A percentile compares a stretch with the other conserved stretches of the same genome.
phyloP scores from a whole-genome alignment of 306 rosid species.

The Prunus mume region DNA sequence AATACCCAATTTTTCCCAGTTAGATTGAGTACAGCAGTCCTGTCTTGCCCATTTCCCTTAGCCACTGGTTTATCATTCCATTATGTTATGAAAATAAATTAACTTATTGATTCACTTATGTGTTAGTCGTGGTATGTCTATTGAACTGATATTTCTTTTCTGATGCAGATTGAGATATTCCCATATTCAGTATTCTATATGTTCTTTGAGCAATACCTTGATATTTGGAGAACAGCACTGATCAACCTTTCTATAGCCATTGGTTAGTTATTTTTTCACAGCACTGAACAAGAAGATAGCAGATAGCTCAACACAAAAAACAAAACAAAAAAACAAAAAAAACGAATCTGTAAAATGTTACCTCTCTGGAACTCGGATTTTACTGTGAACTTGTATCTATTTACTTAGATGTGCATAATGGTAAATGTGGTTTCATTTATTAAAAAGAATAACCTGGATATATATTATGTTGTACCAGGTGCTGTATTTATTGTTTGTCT shows the following conservation, averaged over 20 bases:
- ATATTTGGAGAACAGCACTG: constrained; percentile 92
- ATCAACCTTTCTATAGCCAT: constrained; percentile 94
- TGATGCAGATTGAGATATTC: constrained; percentile 92
- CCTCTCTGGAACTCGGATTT: background rate
- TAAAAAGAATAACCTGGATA: background rate
- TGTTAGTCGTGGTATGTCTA: constrained; percentile 9
- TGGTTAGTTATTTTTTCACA: constrained; percentile 52
- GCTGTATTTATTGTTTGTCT: constrained; percentile 97
- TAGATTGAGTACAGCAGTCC: background rate
- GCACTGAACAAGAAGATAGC: background rate
- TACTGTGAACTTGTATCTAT: background rate
- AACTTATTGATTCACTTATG: background rate
- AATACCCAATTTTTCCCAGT: background rate
- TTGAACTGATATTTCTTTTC: constrained; percentile 31
- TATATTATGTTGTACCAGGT: constrained; percentile 55
- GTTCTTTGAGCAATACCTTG: constrained; percentile 99
- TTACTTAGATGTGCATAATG: background rate
- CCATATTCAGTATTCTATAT: constrained; percentile 95
- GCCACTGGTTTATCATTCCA: background rate
- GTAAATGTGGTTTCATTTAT: background rate
- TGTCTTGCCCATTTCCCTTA: background rate
- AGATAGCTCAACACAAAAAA: background rate
- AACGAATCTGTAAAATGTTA: background rate
- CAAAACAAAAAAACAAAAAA: background rate
- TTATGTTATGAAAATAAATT: constrained; percentile 4